Base-by-base conservation (phyloP, 2,329 filamentous ascomycete species). In the Aspergillus unguis region DNA sequence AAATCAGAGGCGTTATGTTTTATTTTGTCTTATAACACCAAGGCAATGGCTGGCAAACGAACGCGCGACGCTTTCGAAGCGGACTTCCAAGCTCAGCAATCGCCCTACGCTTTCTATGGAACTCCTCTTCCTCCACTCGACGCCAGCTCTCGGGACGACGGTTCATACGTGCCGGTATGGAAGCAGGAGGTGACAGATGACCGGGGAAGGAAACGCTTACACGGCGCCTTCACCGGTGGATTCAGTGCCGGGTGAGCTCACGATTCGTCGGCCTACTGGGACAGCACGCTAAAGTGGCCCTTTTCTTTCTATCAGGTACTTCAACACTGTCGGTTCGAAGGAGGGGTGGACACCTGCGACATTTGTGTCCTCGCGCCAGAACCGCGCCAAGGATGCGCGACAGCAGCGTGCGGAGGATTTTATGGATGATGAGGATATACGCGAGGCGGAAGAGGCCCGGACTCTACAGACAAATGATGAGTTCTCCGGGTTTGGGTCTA, bases 141-240 rank as follows among this genome's bases (percentile, higher is more conserved):
- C 65, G 80, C 86, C 44, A 83, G 90, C 23, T 79, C 83, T 35
- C 86, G 90, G 63, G 92, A 97, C 70, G 90, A 96, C 75, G 92
- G 92, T 56, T 90, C 89, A 37, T 97, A 92, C 68, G 83, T 96
- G 11, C 94, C 94, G 0, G 75, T 96, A n/a, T 97, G 94, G 91
- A 96, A 97, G 76, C 94, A 99, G 77, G 92, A 96, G 68, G 92
- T 95, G 69, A 88, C 87, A 54, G 94, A 99, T 73, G 94, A 96
- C 67, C 85, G 85, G 60, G 94, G 94, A 11, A 81, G 92, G 62
- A 92, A 95, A 73, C 84, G 94, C 49, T 80, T 99, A 3, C 94
- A 99, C 72, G 94, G 94, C 58, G 94, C 94, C 57, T 99, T 99
- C 67, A 96, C 91, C 1, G 94, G 94, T 62, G 94, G 94, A 29